phyloP scores from a whole-genome alignment of 306 rosid genomes.

The Castanea crenata region DNA sequence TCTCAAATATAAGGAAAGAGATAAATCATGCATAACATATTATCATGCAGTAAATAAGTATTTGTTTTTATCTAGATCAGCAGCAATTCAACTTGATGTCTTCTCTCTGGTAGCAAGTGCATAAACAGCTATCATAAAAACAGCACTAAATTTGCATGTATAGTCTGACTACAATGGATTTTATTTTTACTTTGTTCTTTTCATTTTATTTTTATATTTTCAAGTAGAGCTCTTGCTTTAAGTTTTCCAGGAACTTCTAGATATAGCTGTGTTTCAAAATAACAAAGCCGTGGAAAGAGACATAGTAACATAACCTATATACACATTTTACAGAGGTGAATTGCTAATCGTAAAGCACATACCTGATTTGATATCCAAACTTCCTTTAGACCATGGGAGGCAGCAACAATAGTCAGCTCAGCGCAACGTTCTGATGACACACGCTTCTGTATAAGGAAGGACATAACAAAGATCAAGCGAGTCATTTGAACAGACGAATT shows the following conservation, averaged over 20 bases:
- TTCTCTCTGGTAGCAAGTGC: not conserved
- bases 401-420: constrained; percentile 87
- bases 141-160: not conserved
- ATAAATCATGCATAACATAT: not conserved
- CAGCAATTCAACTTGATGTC: not conserved
- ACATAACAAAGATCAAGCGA: constrained; percentile 10
- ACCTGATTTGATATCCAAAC: constrained; percentile 98
- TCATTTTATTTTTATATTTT: too few species aligned
- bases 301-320: not conserved
- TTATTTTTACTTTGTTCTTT: not conserved
- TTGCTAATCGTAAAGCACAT: constrained; percentile 24
- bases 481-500: constrained; percentile 5
- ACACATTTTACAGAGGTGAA: not conserved
- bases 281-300: not conserved
- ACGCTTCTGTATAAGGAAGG: constrained; percentile 57
- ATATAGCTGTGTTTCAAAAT: not conserved
- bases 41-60: not conserved
- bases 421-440: constrained; percentile 84
- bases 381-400: constrained; percentile 84
- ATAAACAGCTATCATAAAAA: not conserved
- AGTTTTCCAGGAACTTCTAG: not conserved
- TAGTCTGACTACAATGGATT: not conserved
- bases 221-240: not conserved
- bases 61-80: not conserved
- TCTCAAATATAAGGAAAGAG: not conserved